Evolutionary conservation across 1,284 basidiomycete genomes (phyloP), one percentile per base, ranked within the genome.

Genomic region (Ganoderma lingzhi): DNA sequence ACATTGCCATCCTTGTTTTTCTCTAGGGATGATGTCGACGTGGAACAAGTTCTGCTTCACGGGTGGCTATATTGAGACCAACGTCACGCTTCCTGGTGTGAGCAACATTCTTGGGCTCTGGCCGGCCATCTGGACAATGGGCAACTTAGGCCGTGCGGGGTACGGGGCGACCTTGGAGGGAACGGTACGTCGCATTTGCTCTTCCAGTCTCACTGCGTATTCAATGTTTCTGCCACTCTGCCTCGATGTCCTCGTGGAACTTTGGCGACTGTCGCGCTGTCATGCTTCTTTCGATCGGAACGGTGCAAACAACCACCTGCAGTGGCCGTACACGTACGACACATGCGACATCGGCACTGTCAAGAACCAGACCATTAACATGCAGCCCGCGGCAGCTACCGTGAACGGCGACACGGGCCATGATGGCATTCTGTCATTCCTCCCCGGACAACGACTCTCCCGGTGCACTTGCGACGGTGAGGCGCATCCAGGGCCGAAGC

Each of bases 361-460:
- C 60, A 76, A 82, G 32, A 88, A 88, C 74, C 87, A 89, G 77
- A 85, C 84, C 3, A 70, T 79, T 48, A 80, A 82, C 71, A 83
- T 82, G 6, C 71, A 75, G 45, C 82, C 82, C 1, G 69, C 64
- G 28, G 82, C 80, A 3, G 83, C 84, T 10, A 73, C 78, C 17
- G 77, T 82, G 6, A 82, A 83, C 48, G 88, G 89, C 12, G 86
- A 87, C 72, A 70, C 78, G 3, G 70, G 73, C 1, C 73, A 80
- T 30, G 73, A 76, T 58, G 77, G 80, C 55, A 76, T 78, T 65
- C 80, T 87, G n/a, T 93, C 91, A 0, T 95, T 86, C 79, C 87
- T 96, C 12, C 90, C 90, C 1, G 96, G 95, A 9, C 96, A 97
- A 79, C 87, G 93, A 37, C 83, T 97, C 2, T 95, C 92, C 71